Percentiles rank a stretch among this genome's conserved stretches.
These are phyloP conservation scores for Aspergillus pseudotamarii DNA, from an alignment of 2,329 filamentous ascomycete species.

Conservation along the genomic window DNA sequence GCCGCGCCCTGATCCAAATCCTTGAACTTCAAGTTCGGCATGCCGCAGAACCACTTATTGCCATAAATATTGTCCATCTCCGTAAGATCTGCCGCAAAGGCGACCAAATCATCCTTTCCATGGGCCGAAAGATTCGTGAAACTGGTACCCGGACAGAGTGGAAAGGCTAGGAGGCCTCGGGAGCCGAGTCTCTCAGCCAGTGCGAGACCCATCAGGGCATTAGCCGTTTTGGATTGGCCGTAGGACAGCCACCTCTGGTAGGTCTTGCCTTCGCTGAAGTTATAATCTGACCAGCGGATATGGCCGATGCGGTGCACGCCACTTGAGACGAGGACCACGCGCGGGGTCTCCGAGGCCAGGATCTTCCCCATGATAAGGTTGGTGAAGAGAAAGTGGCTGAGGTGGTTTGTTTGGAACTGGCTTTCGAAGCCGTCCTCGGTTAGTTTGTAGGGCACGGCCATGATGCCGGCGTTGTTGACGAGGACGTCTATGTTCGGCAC, in stretches of 20 bases:
- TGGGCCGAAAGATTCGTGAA: neutral
- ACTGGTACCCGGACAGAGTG: neutral
- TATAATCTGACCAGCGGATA: slow-evolving; percentile 50
- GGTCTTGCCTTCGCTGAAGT: slow-evolving; percentile 39
- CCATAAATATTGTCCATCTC: slow-evolving; percentile 24
- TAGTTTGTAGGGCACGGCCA: slow-evolving; percentile 31
- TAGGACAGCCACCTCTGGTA: slow-evolving; percentile 44
- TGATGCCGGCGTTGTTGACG: slow-evolving; percentile 49
- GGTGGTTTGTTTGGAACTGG: slow-evolving; percentile 43
- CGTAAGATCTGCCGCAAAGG: neutral
- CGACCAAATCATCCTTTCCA: neutral
- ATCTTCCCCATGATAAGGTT: slow-evolving; percentile 42
- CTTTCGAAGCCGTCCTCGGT: slow-evolving; percentile 42
- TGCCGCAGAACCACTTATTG: slow-evolving; percentile 10
- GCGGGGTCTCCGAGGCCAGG: slow-evolving; percentile 24
- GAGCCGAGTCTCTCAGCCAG: slow-evolving; percentile 35
- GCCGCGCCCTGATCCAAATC: slow-evolving; percentile 32
- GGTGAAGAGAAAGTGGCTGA: slow-evolving; percentile 47
- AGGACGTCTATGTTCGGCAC: slow-evolving; percentile 36
- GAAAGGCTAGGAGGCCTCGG: slow-evolving; percentile 20
- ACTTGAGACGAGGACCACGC: slow-evolving; percentile 51
- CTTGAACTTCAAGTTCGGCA: slow-evolving; percentile 20
- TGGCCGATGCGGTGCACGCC: slow-evolving; percentile 47
- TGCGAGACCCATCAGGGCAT: slow-evolving; percentile 46
- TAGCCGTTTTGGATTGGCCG: slow-evolving; percentile 51